Evolutionary conservation across 2,329 filamentous ascomycete genomes (phyloP), one percentile per base, ranked within the genome.

Genomic region (Alternaria ventricosa): DNA sequence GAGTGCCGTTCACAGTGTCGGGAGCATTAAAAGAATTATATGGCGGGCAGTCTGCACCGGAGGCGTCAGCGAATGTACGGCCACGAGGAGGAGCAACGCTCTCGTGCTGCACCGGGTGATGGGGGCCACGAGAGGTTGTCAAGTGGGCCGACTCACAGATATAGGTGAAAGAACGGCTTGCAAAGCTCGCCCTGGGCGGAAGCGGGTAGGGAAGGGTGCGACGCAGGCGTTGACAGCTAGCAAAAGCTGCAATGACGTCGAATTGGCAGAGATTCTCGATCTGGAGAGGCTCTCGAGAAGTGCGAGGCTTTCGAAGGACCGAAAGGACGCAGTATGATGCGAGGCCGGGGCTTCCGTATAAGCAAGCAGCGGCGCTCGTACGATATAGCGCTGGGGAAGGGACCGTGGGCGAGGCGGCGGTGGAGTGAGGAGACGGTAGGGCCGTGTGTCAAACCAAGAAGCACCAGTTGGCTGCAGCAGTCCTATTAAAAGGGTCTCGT

Each of bases 1-100:
- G 67, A 69, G 63, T 61, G 67, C 9, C 20, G 36, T 43, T 80
- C 77, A 83, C 69, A 75, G 71, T 73, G 75, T 75, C 64, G 71
- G 68, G 73, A 66, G 76, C 82, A 84, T 84, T 82, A 84, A 78
- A 80, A 73, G 72, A 69, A 60, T 63, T 66, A 69, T 73, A 76
- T 65, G 70, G 64, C 64, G 58, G 63, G 50, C 41, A 55, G 61
- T 65, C 56, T 54, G 30, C 20, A 33, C 15, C 2, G 25, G 51
- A 28, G 57, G 57, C 36, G 60, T 62, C 60, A 68, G 73, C 64
- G 44, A 63, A 43, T 20, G 57, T 51, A 64, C 56, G 60, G 51
- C 43, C n/a, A 25, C 23, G 45, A 25, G 47, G 25, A 4, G 18
- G 13, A 33, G 47, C 59, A 36, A 60, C 43, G n/a, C 47, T 54